Conservation (phyloP, 257 asterid species). For the Ophiorrhiza pumila region DNA sequence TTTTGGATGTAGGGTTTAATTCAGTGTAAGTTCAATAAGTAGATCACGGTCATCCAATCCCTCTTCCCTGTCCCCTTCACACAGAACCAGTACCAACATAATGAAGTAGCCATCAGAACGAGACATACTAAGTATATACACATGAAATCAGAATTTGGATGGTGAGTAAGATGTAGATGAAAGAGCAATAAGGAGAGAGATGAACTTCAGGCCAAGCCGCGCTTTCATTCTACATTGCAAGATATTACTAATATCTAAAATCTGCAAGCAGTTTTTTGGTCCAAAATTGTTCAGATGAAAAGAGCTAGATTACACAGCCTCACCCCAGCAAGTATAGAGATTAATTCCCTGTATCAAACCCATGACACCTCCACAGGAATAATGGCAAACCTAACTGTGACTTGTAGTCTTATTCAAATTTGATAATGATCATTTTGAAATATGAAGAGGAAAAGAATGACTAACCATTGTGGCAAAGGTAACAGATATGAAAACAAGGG, state of each 20-base stretch:
- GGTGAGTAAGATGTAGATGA: not conserved
- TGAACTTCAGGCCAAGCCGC: not conserved
- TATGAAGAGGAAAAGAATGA: slow-evolving; percentile 30
- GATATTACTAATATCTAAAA: not conserved
- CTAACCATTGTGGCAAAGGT: slow-evolving; percentile 99
- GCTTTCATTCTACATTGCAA: not conserved
- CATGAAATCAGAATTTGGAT: not conserved
- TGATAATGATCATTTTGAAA: not conserved
- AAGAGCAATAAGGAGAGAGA: too few relatives aligned
- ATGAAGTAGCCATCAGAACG: not conserved
- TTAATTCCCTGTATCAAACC: not conserved
- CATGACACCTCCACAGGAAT: not conserved
- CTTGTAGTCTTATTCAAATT: not conserved
- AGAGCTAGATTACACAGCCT: not conserved
- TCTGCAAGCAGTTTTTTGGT: not conserved
- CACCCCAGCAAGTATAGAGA: not conserved
- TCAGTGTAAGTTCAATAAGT: not conserved
- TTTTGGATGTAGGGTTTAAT: not conserved
- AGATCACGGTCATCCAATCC: not conserved
- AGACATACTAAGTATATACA: not conserved
- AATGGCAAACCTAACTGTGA: not conserved
- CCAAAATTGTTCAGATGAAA: not conserved
- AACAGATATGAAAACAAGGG: slow-evolving; percentile 97
- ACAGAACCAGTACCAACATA: not conserved
- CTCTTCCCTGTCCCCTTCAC: not conserved